Evolutionary conservation across 306 rosid genomes (phyloP).

Genomic region (Senna siamea): DNA sequence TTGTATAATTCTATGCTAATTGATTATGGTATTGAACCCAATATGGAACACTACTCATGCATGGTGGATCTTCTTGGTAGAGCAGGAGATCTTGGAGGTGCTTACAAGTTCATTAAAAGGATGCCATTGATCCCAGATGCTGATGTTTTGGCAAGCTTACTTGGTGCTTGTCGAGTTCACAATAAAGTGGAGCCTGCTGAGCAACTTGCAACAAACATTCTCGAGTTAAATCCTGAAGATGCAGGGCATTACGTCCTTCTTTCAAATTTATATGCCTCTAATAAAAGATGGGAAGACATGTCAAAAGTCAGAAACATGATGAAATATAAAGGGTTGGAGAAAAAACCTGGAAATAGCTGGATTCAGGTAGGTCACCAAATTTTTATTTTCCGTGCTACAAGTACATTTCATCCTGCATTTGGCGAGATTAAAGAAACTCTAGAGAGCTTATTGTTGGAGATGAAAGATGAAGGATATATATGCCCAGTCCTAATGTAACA

Average conservation of each 20-base stretch:
- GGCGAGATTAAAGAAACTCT: conserved; percentile 47
- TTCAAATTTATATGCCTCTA: conserved; percentile 50
- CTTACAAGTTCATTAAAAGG: conserved; percentile 43
- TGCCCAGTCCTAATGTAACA: conserved; percentile 9
- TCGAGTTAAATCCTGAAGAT: conserved; percentile 38
- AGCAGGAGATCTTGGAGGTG: conserved; percentile 50
- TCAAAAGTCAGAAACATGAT: conserved; percentile 50
- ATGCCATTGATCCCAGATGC: conserved; percentile 48
- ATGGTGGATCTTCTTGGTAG: conserved; percentile 58
- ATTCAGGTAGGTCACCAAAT: conserved; percentile 44
- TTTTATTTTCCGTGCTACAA: conserved; percentile 42
- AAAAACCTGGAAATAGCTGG: conserved; percentile 58
- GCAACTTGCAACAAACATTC: conserved; percentile 31
- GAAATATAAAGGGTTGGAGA: conserved; percentile 47
- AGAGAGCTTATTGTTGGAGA: conserved; percentile 40
- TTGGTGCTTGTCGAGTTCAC: conserved; percentile 52
- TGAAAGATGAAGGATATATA: conserved; percentile 39
- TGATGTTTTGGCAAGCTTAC: conserved; percentile 52
- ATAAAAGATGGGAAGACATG: conserved; percentile 53
- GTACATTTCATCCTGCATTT: conserved; percentile 39
- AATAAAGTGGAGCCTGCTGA: conserved; percentile 52
- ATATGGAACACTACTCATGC: conserved; percentile 51
- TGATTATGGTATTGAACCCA: conserved; percentile 50
- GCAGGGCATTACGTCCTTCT: conserved; percentile 46
- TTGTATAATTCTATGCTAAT: conserved; percentile 46